Evolutionary conservation across 139 green algal genomes (phyloP).

Genomic region (Volvox africanus): DNA sequence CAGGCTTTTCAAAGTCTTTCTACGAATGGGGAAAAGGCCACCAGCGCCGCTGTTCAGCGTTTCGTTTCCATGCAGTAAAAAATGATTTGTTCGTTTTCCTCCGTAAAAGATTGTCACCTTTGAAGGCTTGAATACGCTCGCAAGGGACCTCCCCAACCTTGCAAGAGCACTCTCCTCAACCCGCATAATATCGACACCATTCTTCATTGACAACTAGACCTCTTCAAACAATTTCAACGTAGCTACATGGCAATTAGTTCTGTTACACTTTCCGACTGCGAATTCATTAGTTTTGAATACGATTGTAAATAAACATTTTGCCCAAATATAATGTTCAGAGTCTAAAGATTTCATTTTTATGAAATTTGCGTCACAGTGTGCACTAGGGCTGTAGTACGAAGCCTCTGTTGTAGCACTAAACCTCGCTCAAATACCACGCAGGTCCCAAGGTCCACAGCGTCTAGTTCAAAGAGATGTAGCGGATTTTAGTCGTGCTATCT

Average conservation of each 20-base stretch:
- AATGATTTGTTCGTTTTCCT: background rate
- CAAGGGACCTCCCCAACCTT: slow-evolving; percentile 5
- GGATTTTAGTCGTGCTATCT: too few species aligned
- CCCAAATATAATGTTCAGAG: too few species aligned
- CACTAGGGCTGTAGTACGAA: too few species aligned
- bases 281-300: background rate
- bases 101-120: background rate
- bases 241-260: background rate
- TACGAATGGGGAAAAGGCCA: background rate
- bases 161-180: background rate
- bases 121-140: background rate
- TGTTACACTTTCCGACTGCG: background rate
- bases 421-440: too few species aligned
- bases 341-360: too few species aligned
- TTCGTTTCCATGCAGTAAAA: background rate
- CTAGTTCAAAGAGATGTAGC: too few species aligned
- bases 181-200: background rate
- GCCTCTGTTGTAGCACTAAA: too few species aligned
- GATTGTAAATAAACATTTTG: too few species aligned
- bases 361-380: too few species aligned
- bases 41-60: background rate
- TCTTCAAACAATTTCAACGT: background rate
- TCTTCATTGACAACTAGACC: background rate
- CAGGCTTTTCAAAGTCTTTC: slow-evolving; percentile 10
- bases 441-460: too few species aligned